phyloP scores from a whole-genome alignment of 2,329 filamentous ascomycete genomes.

The Ascosphaera acerosa region DNA sequence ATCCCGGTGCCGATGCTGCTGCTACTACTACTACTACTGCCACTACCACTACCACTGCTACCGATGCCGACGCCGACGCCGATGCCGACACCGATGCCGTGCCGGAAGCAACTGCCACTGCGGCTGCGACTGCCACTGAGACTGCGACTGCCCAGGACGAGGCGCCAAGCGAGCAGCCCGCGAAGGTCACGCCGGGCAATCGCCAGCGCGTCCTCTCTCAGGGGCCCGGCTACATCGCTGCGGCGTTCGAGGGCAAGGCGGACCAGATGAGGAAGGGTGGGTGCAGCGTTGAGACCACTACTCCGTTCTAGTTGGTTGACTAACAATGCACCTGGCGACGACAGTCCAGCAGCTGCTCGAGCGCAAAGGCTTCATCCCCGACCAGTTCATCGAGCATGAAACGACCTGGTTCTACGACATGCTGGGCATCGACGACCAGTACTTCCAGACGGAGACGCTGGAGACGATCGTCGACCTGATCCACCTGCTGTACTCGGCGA shows the following conservation, averaged over 20 bases:
- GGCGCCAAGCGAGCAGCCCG: too few relatives aligned
- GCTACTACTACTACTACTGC: too few relatives aligned
- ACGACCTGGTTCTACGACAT: constrained; percentile 94
- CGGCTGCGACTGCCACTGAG: too few relatives aligned
- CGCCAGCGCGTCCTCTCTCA: constrained; percentile 54
- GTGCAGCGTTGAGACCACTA: constrained; percentile 8
- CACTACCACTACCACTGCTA: too few relatives aligned
- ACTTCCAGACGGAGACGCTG: constrained; percentile 75
- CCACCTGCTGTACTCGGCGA: constrained; percentile 87
- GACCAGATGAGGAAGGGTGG: constrained; percentile 66
- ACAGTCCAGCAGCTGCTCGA: constrained; percentile 58
- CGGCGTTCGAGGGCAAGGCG: constrained; percentile 76
- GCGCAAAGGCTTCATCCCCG: constrained; percentile 64
- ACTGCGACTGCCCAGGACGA: too few relatives aligned
- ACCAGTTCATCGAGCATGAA: constrained; percentile 58
- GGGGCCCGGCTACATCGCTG: constrained; percentile 81
- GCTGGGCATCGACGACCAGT: constrained; percentile 93
- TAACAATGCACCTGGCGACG: constrained; percentile 5
- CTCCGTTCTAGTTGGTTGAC: background rate
- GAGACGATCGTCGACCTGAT: constrained; percentile 82
- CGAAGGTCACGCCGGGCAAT: too few relatives aligned
- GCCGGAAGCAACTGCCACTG: too few relatives aligned
- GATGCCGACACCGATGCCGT: too few relatives aligned
- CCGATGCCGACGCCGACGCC: too few relatives aligned
- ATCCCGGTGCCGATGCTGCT: too few relatives aligned